Percentiles rank a stretch among this genome's conserved stretches.
Conservation (phyloP, 495 filamentous ascomycete species). For the Xylaria flabelliformis region DNA sequence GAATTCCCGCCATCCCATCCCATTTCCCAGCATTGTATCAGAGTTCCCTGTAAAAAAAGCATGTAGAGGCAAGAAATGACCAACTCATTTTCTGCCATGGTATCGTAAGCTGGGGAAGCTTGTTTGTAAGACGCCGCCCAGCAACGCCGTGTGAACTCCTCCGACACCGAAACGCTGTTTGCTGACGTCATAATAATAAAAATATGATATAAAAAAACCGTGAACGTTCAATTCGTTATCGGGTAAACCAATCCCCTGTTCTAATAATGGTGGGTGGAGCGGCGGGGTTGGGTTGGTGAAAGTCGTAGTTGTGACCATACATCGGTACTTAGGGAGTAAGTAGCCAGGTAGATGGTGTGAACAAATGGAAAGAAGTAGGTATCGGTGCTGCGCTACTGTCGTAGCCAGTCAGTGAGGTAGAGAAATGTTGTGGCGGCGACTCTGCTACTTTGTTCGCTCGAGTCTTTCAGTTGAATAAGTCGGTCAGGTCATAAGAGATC, state of each 20-base stretch:
- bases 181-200: constrained; percentile 7
- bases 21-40: constrained; percentile 16
- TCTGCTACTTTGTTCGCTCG: not conserved
- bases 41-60: constrained; percentile 11
- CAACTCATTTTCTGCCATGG: constrained; percentile 7
- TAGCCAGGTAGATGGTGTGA: constrained; percentile 24
- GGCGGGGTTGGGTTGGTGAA: not conserved
- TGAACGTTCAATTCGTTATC: constrained; percentile 29
- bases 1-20: not conserved
- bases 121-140: constrained; percentile 40
- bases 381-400: constrained; percentile 29
- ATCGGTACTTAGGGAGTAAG: not conserved
- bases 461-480: not conserved
- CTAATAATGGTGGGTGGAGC: constrained; percentile 23
- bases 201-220: constrained; percentile 16
- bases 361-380: constrained; percentile 38
- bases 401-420: constrained; percentile 7
- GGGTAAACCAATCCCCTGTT: constrained; percentile 11
- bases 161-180: constrained; percentile 29
- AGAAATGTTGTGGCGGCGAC: not conserved
- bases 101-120: constrained; percentile 24
- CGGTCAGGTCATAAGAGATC: not conserved
- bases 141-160: constrained; percentile 46
- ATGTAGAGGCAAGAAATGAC: constrained; percentile 10
- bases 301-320: too few relatives aligned